Base-by-base conservation (phyloP, 1,139 yeast genomes). In the Zygosaccharomyces sapae region DNA sequence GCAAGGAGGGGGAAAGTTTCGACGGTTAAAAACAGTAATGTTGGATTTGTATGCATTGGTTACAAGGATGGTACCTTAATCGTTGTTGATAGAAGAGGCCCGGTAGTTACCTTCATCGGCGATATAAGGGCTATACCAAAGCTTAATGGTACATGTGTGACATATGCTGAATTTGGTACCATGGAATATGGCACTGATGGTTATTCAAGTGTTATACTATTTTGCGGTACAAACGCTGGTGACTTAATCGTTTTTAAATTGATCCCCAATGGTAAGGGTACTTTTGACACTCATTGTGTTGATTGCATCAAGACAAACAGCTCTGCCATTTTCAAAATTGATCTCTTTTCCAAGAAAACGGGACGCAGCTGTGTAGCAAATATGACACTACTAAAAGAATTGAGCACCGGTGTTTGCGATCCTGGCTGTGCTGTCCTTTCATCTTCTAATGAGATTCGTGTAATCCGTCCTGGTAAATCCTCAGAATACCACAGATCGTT, bases 21-120 rank as follows among this genome's bases (percentile, higher is more conserved):
- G 0, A 77, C 86, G 1, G 57, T 90, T 43, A 75, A 76, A 47
- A 77, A 86, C 65, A 82, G 90, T 53, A 78, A 85, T 53, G 73
- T 88, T 43, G 97, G 97, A 0, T 89, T 92, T 70, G 87, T 86
- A 4, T 95, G 89, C 0, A 71, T 87, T 43, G 96, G 86, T 0
- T 89, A 86, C 64, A 76, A 76, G 42, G 78, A 83, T 10, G 98
- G 98, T 20, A 75, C 81, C 37, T 57, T 92, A 29, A 68, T 84
- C 3, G 83, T 92, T 0, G 70, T 94, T 53, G 97, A 92, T 67
- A 74, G 88, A 48, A 74, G 97, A 50, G 95, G 95, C 0, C 96
- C 96, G 1, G 88, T 89, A 0, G 72, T 87, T 2, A 85, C 90
- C 27, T 78, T 73, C 57, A 75, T 80, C 54, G 81, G 74, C n/a